Conservation (phyloP, 805 yeast genomes). For the Hyphopichia homilentoma region DNA sequence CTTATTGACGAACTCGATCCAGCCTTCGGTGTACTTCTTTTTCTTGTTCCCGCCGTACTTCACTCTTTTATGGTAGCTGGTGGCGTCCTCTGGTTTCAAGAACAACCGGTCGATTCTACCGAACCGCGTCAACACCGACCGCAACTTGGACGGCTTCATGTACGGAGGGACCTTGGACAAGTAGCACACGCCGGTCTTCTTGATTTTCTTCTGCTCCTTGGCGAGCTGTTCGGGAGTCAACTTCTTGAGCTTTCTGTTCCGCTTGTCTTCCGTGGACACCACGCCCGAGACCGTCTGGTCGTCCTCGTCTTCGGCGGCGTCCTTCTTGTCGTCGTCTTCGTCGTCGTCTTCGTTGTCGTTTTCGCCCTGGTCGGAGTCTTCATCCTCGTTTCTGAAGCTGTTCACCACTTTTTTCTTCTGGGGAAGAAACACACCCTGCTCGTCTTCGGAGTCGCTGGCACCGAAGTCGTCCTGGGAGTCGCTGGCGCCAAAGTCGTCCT, state of each 20-base stretch:
- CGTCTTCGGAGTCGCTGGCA: slow-evolving; percentile 18
- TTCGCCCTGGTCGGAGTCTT: slow-evolving; percentile 11
- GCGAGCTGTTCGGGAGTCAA: slow-evolving; percentile 54
- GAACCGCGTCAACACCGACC: slow-evolving; percentile 75
- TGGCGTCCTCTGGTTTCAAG: slow-evolving; percentile 78
- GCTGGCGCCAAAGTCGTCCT: slow-evolving; percentile 58
- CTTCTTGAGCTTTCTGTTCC: slow-evolving; percentile 44
- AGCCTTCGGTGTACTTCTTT: slow-evolving; percentile 85
- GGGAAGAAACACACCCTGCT: slow-evolving; percentile 3
- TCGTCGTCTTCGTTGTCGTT: slow-evolving; percentile 12
- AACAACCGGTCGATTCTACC: slow-evolving; percentile 87
- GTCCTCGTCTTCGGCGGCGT: slow-evolving; percentile 6
- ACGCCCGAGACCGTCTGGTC: slow-evolving; percentile 4
- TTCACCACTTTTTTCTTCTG: no score
- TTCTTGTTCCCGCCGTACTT: slow-evolving; percentile 92
- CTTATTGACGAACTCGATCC: slow-evolving; percentile 89
- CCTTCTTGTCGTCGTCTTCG: slow-evolving; percentile 2
- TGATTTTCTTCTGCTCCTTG: slow-evolving; percentile 51
- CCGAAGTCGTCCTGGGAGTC: slow-evolving; percentile 34
- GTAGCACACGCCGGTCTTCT: slow-evolving; percentile 88
- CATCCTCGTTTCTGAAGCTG: slow-evolving; percentile 16
- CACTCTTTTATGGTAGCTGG: slow-evolving; percentile 60
- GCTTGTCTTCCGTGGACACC: slow-evolving; percentile 7
- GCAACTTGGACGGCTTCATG: slow-evolving; percentile 90
- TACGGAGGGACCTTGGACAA: slow-evolving; percentile 90